Evolutionary conservation across 495 filamentous ascomycete genomes (phyloP).

Genomic region (Neurospora cerealis): DNA sequence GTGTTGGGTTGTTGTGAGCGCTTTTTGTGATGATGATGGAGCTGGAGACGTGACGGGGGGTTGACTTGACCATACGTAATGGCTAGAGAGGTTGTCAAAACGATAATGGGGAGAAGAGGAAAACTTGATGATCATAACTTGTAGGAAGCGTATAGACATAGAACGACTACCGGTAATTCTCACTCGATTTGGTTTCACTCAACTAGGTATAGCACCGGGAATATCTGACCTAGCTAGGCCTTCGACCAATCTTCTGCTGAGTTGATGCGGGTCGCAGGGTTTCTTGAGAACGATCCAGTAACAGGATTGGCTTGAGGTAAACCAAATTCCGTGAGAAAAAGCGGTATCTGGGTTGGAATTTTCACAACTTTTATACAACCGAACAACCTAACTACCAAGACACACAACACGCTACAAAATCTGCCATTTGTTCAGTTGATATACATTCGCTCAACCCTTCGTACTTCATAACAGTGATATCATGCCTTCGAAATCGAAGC

Average conservation of each 20-base stretch:
- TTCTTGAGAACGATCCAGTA: too few species aligned
- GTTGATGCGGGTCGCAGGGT: too few species aligned
- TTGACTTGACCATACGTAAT: background rate
- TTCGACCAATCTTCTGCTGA: too few species aligned
- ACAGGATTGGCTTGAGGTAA: too few species aligned
- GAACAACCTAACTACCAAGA: background rate
- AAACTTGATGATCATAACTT: background rate
- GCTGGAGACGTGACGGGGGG: background rate
- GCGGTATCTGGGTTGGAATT: background rate
- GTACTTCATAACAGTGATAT: background rate
- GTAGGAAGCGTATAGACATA: background rate
- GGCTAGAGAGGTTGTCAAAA: background rate
- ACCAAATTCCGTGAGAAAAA: too few species aligned
- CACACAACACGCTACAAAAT: background rate
- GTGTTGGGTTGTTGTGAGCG: constrained; percentile 1
- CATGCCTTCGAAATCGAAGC: background rate
- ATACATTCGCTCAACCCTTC: background rate
- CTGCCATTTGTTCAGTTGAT: background rate
- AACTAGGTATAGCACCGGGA: too few species aligned
- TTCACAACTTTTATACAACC: background rate
- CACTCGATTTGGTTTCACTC: too few species aligned
- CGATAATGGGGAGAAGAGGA: background rate
- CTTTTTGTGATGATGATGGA: background rate
- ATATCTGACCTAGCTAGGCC: too few species aligned
- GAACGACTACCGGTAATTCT: background rate